phyloP scores from a whole-genome alignment of 805 yeast genomes.

The Candida vaughaniae region DNA sequence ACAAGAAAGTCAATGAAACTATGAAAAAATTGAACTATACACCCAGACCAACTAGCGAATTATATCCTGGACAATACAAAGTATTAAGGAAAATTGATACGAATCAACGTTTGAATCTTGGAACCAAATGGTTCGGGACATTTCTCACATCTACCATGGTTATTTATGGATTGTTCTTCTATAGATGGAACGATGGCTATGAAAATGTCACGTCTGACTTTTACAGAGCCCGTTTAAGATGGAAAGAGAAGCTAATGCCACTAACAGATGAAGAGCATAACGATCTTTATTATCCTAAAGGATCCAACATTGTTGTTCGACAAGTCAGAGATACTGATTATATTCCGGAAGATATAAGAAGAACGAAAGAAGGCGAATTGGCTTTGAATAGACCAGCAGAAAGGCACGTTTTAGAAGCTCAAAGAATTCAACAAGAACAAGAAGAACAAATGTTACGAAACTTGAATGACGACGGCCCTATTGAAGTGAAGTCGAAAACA shows the following conservation, averaged over 20 bases:
- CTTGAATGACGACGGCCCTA: too few species aligned
- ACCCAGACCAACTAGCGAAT: constrained; percentile 71
- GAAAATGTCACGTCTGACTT: constrained; percentile 73
- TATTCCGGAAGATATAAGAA: constrained; percentile 40
- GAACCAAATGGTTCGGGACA: constrained; percentile 58
- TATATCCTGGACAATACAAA: constrained; percentile 78
- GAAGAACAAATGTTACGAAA: constrained; percentile 49
- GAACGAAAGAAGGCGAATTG: constrained; percentile 44
- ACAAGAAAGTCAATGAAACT: constrained; percentile 66
- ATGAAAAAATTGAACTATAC: constrained; percentile 72
- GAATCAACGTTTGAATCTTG: constrained; percentile 53
- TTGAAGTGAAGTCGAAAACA: neutral
- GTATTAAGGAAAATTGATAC: constrained; percentile 60
- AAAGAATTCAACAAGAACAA: constrained; percentile 62
- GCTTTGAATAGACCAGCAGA: constrained; percentile 68
- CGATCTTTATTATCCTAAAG: constrained; percentile 54
- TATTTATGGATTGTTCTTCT: constrained; percentile 65
- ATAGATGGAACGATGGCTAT: constrained; percentile 82
- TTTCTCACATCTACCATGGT: constrained; percentile 48
- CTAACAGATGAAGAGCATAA: constrained; percentile 59
- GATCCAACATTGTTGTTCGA: constrained; percentile 37
- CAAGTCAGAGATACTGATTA: constrained; percentile 45
- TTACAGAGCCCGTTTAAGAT: constrained; percentile 57
- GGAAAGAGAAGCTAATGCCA: constrained; percentile 56
- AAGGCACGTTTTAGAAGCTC: constrained; percentile 73